Base-by-base conservation (phyloP, 2,329 filamentous ascomycete genomes). In the Gaeumannomyces tritici region DNA sequence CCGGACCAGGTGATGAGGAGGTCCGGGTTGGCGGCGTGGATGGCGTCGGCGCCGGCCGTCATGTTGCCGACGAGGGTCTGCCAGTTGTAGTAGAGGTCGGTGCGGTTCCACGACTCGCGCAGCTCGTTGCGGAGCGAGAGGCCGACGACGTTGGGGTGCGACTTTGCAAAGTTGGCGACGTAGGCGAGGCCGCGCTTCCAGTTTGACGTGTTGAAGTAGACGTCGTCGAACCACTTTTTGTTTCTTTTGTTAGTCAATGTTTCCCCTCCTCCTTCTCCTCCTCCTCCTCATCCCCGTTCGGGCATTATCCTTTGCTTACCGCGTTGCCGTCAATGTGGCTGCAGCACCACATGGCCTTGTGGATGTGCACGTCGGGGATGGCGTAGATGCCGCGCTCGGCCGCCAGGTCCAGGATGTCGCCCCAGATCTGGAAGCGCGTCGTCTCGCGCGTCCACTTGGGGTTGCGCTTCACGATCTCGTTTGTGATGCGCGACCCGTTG, bases 161-260 rank as follows among this genome's bases (percentile, higher is more conserved):
- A 65, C 55, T 73, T 69, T 12, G 75, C 74, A 75, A 79, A 79
- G 24, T 71, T 65, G 63, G 68, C 77, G 70, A 86, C 83, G 67
- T 79, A 83, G 1, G 74, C 71, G 42, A 83, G 74, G 2, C 82
- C 83, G 26, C 83, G 77, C 55, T 75, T 76, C 84, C 83, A 87
- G 28, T 81, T 80, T 1, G 72, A 70, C 0, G 79, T 75, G 64
- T 81, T 70, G 69, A 86, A 86, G 67, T 80, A 73, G 8, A 76
- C 74, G 69, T 86, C 83, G 56, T 80, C 79, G 68, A 83, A 83
- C 80, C 81, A 83, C 56, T 35, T 35, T 35, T 35, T 35, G 11
- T 13, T 35, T 13, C 15, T 35, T 35, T 13, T 35, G 33, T 35
- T 35, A 35, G 33, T 33, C 9, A 11, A 33, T n/a, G n/a, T n/a